Base-by-base conservation (phyloP, 2,329 filamentous ascomycete genomes). In the Apiospora sp. region DNA sequence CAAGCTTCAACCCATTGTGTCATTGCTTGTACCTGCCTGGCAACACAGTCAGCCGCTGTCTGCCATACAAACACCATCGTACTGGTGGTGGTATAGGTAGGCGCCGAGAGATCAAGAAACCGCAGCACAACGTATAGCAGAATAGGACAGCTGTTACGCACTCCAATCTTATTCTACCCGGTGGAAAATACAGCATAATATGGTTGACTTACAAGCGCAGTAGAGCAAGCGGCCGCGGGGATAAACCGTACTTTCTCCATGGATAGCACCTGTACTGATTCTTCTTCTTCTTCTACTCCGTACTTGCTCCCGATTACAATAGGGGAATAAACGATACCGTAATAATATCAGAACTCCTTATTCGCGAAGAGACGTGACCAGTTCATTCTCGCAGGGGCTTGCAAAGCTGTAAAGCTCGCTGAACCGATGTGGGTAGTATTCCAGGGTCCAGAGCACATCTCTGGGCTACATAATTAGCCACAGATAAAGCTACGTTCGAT, bases 401-500 rank as follows among this genome's bases (percentile, higher is more conserved):
- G 10, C 27, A 58, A 14, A 58, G 19, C 16, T 37, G 30, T 16
- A 61, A 7, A 61, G 54, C 54, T 37, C 54, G 12, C 16, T 37
- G 30, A 61, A 61, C 22, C 22, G 30, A 34, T 16, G 58, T 61
- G 34, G 54, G 54, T 61, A 30, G 30, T 37, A 64, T 64, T 64
- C 58, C 19, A 64, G 58, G 58, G 58, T 64, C 58, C 58, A 64
- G 34, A 64, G 34, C 58, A 41, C n/a, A 41, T 64, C 30, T 64
- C 22, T 37, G 58, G 19, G 34, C 58, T 64, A 41, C 34, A 41
- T 61, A 37, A 37, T 37, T 61, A 64, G 58, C 58, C 34, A 64
- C 58, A 64, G 58, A 64, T 64, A 61, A 58, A 58, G 54, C 54
- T 61, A 22, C 54, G 13, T 19, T 61, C 30, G 54, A 61, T 61